These are phyloP conservation scores for Fusarium solani-melongenae DNA, from an alignment of 2,329 filamentous ascomycete genomes.

Conservation along the genomic window DNA sequence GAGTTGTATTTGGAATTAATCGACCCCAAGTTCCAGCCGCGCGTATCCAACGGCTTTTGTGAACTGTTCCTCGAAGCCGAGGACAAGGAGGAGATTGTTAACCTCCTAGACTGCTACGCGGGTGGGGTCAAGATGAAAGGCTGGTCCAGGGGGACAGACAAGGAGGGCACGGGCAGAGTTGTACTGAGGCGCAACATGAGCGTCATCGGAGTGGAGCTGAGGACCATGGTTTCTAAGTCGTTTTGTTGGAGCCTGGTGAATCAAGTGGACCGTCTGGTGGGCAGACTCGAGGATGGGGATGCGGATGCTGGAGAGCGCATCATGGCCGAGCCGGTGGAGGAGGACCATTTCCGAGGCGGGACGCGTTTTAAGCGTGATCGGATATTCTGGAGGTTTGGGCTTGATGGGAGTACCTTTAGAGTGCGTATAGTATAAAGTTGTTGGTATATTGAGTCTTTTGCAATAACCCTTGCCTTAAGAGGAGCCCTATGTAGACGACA, in stretches of 20 bases:
- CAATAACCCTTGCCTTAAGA: too few species aligned
- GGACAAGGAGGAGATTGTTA: neutral
- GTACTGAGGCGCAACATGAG: neutral
- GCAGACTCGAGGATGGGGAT: neutral
- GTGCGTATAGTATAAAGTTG: neutral
- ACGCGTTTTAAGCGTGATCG: accelerated
- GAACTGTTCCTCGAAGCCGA: neutral
- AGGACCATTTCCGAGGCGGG: neutral
- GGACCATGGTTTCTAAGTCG: neutral
- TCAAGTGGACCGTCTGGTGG: neutral
- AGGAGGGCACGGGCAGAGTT: neutral
- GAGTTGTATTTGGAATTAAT: neutral
- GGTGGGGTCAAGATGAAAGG: neutral
- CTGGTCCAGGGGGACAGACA: neutral
- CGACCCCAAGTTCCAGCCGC: neutral
- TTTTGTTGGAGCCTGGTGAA: neutral
- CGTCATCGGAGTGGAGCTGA: neutral
- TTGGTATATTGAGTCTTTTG: too few species aligned
- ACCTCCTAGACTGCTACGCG: neutral
- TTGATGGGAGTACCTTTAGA: neutral
- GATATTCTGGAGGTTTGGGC: neutral
- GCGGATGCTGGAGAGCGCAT: neutral
- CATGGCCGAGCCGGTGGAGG: neutral
- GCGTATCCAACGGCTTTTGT: neutral
- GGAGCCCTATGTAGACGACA: too few species aligned